Evolutionary conservation across 768 basidiomycete species (phyloP), one percentile per base, ranked within the genome.

Genomic region (Mrakia blollopis): DNA sequence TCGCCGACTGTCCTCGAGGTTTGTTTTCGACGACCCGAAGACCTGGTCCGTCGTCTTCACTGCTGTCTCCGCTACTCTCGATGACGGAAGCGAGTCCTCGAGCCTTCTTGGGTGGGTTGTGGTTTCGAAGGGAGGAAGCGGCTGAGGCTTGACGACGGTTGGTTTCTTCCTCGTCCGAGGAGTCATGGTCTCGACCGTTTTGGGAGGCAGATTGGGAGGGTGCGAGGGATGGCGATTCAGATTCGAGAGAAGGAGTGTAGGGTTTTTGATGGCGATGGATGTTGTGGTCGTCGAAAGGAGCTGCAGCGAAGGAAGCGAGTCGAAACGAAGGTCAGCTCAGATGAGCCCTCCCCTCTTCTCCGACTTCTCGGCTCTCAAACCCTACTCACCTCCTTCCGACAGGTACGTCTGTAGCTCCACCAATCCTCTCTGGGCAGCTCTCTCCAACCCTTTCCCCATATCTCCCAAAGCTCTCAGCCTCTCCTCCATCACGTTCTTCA

Each of bases 151-250:
- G 72, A 32, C 65, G 76, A 60, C 50, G 72, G 67, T 50, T 60
- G 47, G 14, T 7, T 3, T 77, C 76, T 32, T 72, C 71, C 16
- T 68, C 62, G n/a, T 50, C 47, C 0, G 72, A 68, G 65, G 63
- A 65, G 41, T 75, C 77, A 52, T 74, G 67, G 30, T 73, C 77
- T n/a, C 73, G 73, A 28, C 77, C 77, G 62, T 50, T 73, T 30
- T 78, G 77, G 13, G 77, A 78, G 10, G 73, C 77, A 2, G 77
- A 78, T 30, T 78, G 77, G 25, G 77, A 78, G 2, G 77, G 77
- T 30, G 77, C 77, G 16, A 78, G 68, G 18, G 77, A 78, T 6
- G 73, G 77, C 3, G 76, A 73, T 16, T 73, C 73, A 4, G 77
- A 78, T 11, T 78, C 77, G 54, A 78, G 62, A 9, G 76, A 77